Percentiles rank a stretch among this genome's conserved stretches.
These are phyloP conservation scores for Phragmites australis DNA, from an alignment of 176 grass and related monocot genomes.

Conservation along the genomic window DNA sequence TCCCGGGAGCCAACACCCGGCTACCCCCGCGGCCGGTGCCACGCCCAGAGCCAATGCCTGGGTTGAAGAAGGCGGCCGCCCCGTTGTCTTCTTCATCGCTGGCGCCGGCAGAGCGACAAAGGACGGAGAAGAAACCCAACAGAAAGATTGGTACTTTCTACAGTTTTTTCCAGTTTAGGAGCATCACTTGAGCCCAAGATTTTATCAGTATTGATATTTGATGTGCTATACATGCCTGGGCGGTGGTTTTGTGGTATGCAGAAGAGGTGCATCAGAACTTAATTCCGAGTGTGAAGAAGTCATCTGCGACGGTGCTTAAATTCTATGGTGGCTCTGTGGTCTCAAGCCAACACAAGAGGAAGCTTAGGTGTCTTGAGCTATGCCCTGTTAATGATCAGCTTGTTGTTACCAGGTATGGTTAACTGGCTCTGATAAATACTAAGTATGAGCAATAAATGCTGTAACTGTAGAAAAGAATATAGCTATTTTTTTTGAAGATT, in stretches of 20 bases:
- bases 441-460: constrained; percentile 2
- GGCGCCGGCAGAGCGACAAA: neutral
- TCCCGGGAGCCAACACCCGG: constrained; percentile 43
- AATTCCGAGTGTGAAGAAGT: constrained; percentile 60
- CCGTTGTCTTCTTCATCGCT: constrained; percentile 19
- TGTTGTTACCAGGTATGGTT: constrained; percentile 74
- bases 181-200: neutral
- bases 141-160: constrained; percentile 54
- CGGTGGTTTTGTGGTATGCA: constrained; percentile 34
- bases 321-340: constrained; percentile 57
- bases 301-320: constrained; percentile 52
- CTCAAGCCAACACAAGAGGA: constrained; percentile 83
- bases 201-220: neutral
- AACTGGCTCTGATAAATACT: neutral
- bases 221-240: neutral
- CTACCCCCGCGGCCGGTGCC: neutral
- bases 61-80: constrained; percentile 35
- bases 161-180: neutral
- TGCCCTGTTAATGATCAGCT: constrained; percentile 84
- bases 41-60: constrained; percentile 31
- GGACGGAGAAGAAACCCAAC: constrained; percentile 59
- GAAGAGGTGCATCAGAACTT: constrained; percentile 73
- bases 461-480: neutral
- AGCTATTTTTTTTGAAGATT: neutral
- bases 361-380: constrained; percentile 85